These are phyloP conservation scores for Pterulicium gracile DNA, from an alignment of 1,284 basidiomycete genomes.

Conservation along the genomic window DNA sequence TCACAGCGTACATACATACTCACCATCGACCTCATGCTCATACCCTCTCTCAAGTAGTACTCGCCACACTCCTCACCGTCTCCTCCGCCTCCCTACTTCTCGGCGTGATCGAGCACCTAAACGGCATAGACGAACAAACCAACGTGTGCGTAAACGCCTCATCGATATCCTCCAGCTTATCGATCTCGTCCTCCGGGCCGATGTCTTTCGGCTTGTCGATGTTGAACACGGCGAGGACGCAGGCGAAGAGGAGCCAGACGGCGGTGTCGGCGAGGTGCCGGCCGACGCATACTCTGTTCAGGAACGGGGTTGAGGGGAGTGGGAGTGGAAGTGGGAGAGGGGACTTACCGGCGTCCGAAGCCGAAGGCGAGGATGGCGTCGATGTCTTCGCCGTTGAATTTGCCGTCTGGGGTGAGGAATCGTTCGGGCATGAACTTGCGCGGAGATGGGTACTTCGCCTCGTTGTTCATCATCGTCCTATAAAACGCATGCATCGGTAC, in stretches of 20 bases:
- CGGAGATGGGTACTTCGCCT: constrained; percentile 17
- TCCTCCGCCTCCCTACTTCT: constrained; percentile 14
- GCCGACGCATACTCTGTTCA: constrained; percentile 16
- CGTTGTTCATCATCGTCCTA: constrained; percentile 21
- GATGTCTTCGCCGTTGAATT: constrained; percentile 13
- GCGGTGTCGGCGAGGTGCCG: constrained; percentile 22
- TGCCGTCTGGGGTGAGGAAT: constrained; percentile 18
- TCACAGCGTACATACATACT: too few relatives aligned
- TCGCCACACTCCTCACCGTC: constrained; percentile 13
- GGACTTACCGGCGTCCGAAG: constrained; percentile 20
- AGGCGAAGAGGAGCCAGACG: constrained; percentile 26
- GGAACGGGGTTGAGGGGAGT: not conserved
- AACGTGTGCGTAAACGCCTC: constrained; percentile 15
- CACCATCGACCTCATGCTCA: too few relatives aligned
- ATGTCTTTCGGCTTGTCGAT: constrained; percentile 17
- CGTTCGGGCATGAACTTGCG: constrained; percentile 19
- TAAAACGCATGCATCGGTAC: not conserved
- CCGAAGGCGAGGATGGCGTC: constrained; percentile 20
- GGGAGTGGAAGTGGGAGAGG: not conserved
- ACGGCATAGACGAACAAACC: constrained; percentile 17
- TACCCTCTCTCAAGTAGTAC: too few relatives aligned
- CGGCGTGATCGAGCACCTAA: constrained; percentile 21
- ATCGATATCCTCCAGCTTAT: constrained; percentile 18
- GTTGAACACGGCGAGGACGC: constrained; percentile 25
- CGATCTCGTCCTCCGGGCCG: constrained; percentile 16